Conservation (phyloP, 495 filamentous ascomycete genomes). For the Aspergillus wentii region DNA sequence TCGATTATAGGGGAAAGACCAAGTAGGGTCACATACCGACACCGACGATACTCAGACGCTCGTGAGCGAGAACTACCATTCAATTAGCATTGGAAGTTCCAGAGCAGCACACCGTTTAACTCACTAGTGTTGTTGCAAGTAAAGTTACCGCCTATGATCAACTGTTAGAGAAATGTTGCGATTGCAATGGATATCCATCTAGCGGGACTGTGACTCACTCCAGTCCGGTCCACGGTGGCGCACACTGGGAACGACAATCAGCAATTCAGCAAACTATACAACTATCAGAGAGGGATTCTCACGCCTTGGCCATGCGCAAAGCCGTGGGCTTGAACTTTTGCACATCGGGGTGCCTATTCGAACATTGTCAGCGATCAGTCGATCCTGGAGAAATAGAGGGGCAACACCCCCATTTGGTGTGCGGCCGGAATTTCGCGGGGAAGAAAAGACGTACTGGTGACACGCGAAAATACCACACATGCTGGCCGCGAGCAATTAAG, state of each 20-base stretch:
- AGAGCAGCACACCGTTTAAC: conserved; percentile 15
- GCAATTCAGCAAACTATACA: conserved; percentile 17
- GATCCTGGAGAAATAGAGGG: background rate
- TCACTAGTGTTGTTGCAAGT: conserved; percentile 86
- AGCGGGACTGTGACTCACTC: conserved; percentile 63
- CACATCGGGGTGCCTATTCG: conserved; percentile 83
- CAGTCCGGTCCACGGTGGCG: conserved; percentile 97
- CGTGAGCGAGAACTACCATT: conserved; percentile 83
- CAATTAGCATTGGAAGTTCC: conserved; percentile 24
- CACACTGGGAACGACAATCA: conserved; percentile 55
- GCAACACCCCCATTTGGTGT: conserved; percentile 4
- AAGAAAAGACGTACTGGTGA: conserved; percentile 70
- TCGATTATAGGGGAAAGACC: too few species aligned
- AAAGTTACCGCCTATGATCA: conserved; percentile 72
- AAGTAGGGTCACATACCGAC: conserved; percentile 74
- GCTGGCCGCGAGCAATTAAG: conserved; percentile 26
- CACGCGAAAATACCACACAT: conserved; percentile 92
- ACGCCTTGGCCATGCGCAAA: conserved; percentile 94
- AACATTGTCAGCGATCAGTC: conserved; percentile 16
- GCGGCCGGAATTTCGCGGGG: conserved; percentile 7
- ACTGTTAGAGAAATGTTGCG: conserved; percentile 9
- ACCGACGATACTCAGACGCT: conserved; percentile 95
- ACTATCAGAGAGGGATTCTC: conserved; percentile 29
- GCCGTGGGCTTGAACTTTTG: conserved; percentile 95
- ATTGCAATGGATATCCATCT: background rate